Conservation (phyloP, 495 filamentous ascomycete genomes). For the Penicillium coprophilum region DNA sequence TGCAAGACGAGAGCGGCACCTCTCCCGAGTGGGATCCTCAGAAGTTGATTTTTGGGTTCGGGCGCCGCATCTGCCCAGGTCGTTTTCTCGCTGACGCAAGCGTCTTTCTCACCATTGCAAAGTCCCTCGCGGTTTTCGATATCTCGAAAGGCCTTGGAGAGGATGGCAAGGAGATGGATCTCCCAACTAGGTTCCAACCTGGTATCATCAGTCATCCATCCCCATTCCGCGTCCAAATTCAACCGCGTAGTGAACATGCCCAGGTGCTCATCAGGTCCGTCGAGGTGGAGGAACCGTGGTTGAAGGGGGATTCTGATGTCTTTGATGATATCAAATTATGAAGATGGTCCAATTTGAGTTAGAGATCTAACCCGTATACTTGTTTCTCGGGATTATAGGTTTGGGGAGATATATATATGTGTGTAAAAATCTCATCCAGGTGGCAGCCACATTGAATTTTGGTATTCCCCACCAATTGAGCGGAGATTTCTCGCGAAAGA, state of each 20-base stretch:
- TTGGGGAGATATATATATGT: no score
- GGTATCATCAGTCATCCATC: conserved; percentile 15
- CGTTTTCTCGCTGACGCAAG: conserved; percentile 31
- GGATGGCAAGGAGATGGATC: conserved; percentile 15
- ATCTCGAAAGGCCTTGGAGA: conserved; percentile 27
- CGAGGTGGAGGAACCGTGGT: no score
- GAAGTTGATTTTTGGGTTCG: conserved; percentile 32
- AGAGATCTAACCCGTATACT: no score
- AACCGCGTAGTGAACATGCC: no score
- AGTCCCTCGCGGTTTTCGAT: conserved; percentile 36
- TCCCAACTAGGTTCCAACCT: conserved; percentile 8
- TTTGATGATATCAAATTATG: no score
- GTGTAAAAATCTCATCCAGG: background rate
- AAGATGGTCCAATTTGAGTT: no score
- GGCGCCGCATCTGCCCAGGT: conserved; percentile 35
- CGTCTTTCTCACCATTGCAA: conserved; percentile 32
- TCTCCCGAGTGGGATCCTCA: conserved; percentile 27
- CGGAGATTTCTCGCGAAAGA: background rate
- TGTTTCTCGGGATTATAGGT: no score
- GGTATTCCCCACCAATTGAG: background rate
- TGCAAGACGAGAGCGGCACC: conserved; percentile 5
- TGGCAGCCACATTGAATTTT: background rate
- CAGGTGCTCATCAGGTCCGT: no score
- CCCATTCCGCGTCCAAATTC: no score
- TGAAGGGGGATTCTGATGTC: no score